Conservation (phyloP, 768 basidiomycete genomes). For the Russula earlei region DNA sequence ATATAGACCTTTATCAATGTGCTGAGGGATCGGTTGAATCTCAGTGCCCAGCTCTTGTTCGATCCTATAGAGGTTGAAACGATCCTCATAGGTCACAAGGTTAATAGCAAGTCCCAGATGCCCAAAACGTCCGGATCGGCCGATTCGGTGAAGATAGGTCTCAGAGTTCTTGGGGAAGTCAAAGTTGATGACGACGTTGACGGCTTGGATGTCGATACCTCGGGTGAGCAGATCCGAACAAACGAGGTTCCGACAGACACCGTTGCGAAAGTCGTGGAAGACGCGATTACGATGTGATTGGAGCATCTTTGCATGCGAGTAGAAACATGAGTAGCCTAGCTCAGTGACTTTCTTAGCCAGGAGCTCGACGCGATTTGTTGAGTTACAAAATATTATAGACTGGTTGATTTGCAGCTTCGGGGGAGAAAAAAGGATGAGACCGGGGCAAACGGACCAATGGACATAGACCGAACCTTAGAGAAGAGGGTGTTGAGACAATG, state of each 20-base stretch:
- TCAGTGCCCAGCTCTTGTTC: slow-evolving; percentile 98
- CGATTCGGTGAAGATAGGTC: slow-evolving; percentile 97
- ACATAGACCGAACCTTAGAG: slow-evolving; percentile 62
- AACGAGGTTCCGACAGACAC: slow-evolving; percentile 96
- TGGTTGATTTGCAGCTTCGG: slow-evolving; percentile 98
- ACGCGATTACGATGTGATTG: slow-evolving; percentile 98
- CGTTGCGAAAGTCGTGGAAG: slow-evolving; percentile 99
- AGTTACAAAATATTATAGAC: slow-evolving; percentile 99
- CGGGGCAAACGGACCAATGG: background rate
- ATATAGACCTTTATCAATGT: slow-evolving; percentile 86
- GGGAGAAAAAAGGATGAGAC: slow-evolving; percentile 5
- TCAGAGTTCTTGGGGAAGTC: slow-evolving; percentile 99
- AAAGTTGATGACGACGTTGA: slow-evolving; percentile 99
- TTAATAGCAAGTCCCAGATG: slow-evolving; percentile 97
- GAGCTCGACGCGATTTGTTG: slow-evolving; percentile 98
- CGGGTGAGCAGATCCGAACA: slow-evolving; percentile 96
- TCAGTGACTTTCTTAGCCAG: slow-evolving; percentile 99
- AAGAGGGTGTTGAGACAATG: slow-evolving; percentile 99
- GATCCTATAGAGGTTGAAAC: slow-evolving; percentile 95
- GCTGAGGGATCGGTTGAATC: slow-evolving; percentile 89
- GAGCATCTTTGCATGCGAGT: slow-evolving; percentile 99
- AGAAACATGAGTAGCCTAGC: slow-evolving; percentile 99
- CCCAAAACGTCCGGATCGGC: slow-evolving; percentile 94
- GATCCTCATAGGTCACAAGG: slow-evolving; percentile 94
- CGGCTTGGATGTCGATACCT: slow-evolving; percentile 99